Percentiles rank a stretch among this genome's conserved stretches.
phyloP scores from a whole-genome alignment of 1,139 yeast genomes.

The Yamadazyma kanchanaburiensis region DNA sequence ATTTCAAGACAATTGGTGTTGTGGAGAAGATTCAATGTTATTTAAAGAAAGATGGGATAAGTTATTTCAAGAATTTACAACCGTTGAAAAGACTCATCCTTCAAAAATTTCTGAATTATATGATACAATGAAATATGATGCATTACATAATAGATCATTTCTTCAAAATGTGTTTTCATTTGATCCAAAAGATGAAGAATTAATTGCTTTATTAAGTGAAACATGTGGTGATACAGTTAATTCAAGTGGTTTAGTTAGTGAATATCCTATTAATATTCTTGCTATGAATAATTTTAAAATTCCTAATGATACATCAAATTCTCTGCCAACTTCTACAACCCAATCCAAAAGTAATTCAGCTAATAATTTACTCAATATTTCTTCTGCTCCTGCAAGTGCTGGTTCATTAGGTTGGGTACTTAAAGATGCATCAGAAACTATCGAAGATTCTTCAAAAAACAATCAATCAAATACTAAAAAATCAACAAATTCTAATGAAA shows the following conservation, averaged over 20 bases:
- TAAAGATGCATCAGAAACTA: slow-evolving; percentile 42
- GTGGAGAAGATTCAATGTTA: slow-evolving; percentile 88
- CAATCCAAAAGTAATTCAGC: slow-evolving; percentile 20
- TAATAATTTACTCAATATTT: slow-evolving; percentile 24
- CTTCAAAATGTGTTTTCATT: slow-evolving; percentile 79
- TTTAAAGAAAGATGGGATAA: slow-evolving; percentile 98
- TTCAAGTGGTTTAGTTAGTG: slow-evolving; percentile 64
- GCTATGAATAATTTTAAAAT: slow-evolving; percentile 75
- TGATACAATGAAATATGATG: slow-evolving; percentile 98
- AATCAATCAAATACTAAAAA: slow-evolving; percentile 22
- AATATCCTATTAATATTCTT: slow-evolving; percentile 75
- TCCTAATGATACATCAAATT: slow-evolving; percentile 26
- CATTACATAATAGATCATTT: slow-evolving; percentile 89
- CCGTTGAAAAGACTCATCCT: slow-evolving; percentile 96
- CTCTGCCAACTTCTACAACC: slow-evolving; percentile 7
- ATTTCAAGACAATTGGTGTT: slow-evolving; percentile 89
- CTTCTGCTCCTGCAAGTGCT: slow-evolving; percentile 39
- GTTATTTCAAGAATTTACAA: slow-evolving; percentile 84
- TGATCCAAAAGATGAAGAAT: slow-evolving; percentile 51
- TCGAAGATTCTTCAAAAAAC: slow-evolving; percentile 19
- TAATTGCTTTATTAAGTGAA: slow-evolving; percentile 32
- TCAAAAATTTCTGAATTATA: slow-evolving; percentile 93
- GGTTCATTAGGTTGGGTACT: slow-evolving; percentile 78
- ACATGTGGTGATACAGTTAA: slow-evolving; percentile 53
- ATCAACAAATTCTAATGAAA: slow-evolving; percentile 16